phyloP scores from a whole-genome alignment of 1,284 basidiomycete species.

The Cryptococcus sp. region DNA sequence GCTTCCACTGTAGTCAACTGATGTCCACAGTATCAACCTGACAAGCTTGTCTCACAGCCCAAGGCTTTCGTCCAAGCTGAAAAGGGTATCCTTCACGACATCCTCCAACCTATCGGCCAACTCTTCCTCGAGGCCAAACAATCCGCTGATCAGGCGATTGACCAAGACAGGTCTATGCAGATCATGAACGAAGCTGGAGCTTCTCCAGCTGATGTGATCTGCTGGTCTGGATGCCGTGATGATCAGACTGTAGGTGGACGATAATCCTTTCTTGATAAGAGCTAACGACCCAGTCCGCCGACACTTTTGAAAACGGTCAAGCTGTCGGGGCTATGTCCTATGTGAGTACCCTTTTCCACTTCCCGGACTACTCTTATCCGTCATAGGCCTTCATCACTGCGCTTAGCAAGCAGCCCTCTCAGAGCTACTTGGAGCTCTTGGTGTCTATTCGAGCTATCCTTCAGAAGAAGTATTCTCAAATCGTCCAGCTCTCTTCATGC shows the following conservation, averaged over 20 bases:
- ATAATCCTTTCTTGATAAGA: not conserved
- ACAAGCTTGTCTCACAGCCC: not conserved
- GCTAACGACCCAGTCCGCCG: not conserved
- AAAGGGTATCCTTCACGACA: not conserved
- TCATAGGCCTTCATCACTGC: conserved; percentile 3
- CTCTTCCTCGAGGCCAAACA: not conserved
- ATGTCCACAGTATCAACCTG: not conserved
- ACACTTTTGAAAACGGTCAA: conserved; percentile 1
- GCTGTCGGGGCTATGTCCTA: conserved; percentile 2
- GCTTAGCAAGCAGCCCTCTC: not conserved
- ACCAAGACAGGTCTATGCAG: not conserved
- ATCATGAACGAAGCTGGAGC: not conserved
- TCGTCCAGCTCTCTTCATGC: conserved; percentile 1
- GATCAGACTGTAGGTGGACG: not conserved
- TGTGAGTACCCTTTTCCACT: not conserved
- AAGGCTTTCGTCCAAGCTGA: not conserved
- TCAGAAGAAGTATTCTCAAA: not conserved
- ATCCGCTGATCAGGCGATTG: not conserved
- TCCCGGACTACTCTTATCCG: not conserved
- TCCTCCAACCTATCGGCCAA: not conserved
- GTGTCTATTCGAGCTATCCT: not conserved
- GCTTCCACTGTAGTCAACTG: not conserved
- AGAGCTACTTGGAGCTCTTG: conserved; percentile 3
- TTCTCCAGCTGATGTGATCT: conserved; percentile 2
- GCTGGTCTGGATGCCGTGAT: conserved; percentile 4